These are phyloP conservation scores for Biscogniauxia marginata DNA, from an alignment of 2,329 filamentous ascomycete species.

Conservation along the genomic window DNA sequence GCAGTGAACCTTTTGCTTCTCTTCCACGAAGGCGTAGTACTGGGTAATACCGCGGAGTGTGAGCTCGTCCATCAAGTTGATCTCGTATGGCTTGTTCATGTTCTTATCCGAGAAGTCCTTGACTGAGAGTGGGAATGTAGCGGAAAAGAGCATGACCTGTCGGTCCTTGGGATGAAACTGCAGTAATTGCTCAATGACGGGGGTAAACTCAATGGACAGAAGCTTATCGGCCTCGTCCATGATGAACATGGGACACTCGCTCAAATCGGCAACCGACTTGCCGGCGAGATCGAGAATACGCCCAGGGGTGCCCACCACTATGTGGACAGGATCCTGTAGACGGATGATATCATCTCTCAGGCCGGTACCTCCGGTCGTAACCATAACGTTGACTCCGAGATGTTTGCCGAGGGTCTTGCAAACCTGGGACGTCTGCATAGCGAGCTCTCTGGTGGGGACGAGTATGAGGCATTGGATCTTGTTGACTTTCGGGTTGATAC, in stretches of 20 bases:
- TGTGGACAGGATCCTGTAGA: constrained; percentile 90
- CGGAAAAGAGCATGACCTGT: constrained; percentile 99
- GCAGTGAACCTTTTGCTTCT: constrained; percentile 99
- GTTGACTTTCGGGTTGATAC: constrained; percentile 92
- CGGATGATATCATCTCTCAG: constrained; percentile 96
- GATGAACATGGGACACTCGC: constrained; percentile 95
- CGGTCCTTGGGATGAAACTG: constrained; percentile 95
- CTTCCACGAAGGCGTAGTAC: constrained; percentile 98
- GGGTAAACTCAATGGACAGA: constrained; percentile 93
- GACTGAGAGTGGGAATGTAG: constrained; percentile 94
- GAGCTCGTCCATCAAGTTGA: constrained; percentile 99
- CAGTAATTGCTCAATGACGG: constrained; percentile 93
- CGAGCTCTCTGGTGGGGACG: constrained; percentile 93
- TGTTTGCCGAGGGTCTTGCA: constrained; percentile 99
- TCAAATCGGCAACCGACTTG: constrained; percentile 94
- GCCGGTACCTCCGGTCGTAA: constrained; percentile 93
- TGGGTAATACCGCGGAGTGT: constrained; percentile 97
- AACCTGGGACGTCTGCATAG: constrained; percentile 97
- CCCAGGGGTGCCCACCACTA: constrained; percentile 95
- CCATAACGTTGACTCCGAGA: constrained; percentile 97
- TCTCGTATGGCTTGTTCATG: constrained; percentile 94
- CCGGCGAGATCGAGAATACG: constrained; percentile 94
- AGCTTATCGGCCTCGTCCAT: constrained; percentile 99
- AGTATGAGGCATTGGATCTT: constrained; percentile 97
- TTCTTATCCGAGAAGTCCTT: constrained; percentile 99